Evolutionary conservation across 2,329 filamentous ascomycete species (phyloP).

Genomic region (Colletotrichum noveboracense): DNA sequence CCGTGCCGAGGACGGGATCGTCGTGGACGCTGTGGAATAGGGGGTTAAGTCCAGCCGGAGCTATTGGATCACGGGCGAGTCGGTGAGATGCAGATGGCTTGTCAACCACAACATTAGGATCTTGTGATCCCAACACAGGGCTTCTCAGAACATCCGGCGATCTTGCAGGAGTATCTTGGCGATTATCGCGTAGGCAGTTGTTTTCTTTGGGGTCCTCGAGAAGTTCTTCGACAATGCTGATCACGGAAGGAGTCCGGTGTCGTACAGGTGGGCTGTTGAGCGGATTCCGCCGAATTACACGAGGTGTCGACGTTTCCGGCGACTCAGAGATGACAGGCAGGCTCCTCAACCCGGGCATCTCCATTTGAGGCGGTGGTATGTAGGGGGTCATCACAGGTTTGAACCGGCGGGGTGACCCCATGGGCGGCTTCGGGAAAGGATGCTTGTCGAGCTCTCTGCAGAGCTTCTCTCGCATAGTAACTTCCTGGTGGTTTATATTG

Average conservation of each 20-base stretch:
- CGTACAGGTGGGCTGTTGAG: background rate
- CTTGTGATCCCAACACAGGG: background rate
- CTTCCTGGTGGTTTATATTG: slow-evolving; percentile 5
- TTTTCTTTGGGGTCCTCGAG: background rate
- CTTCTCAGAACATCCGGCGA: slow-evolving; percentile 5
- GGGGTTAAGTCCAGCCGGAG: background rate
- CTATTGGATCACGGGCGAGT: background rate
- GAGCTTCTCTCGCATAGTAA: slow-evolving; percentile 7
- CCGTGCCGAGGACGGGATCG: background rate
- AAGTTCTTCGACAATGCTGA: background rate
- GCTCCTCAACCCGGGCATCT: background rate
- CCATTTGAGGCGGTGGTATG: background rate
- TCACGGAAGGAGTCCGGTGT: background rate
- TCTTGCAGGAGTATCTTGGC: slow-evolving; percentile 7
- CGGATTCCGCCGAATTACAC: background rate
- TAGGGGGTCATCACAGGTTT: background rate
- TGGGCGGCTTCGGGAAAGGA: background rate
- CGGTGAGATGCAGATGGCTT: background rate
- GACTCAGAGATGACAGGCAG: background rate
- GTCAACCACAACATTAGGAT: background rate
- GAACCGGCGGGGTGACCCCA: slow-evolving; percentile 7
- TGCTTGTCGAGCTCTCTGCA: background rate
- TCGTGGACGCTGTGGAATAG: background rate
- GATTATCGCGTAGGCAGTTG: background rate
- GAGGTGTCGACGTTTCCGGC: background rate